Conservation (phyloP, 2,329 filamentous ascomycete species). For the Xylaria sp. region DNA sequence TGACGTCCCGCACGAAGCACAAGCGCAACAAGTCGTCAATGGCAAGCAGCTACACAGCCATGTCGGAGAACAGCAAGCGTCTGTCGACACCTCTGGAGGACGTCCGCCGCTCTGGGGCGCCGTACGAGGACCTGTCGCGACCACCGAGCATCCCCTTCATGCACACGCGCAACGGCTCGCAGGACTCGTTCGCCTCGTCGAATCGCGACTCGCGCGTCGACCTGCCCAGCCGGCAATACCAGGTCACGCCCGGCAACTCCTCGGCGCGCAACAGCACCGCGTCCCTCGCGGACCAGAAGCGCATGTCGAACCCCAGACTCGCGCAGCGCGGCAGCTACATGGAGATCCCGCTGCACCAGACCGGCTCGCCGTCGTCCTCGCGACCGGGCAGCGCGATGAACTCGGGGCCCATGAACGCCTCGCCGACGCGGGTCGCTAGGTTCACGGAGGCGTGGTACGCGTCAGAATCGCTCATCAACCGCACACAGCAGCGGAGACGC, state of each 20-base stretch:
- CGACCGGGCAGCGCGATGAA: slow-evolving; percentile 40
- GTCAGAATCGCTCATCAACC: slow-evolving; percentile 64
- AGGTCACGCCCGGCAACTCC: slow-evolving; percentile 54
- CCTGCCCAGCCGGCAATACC: slow-evolving; percentile 67
- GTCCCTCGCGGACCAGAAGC: slow-evolving; percentile 60
- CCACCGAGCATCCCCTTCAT: slow-evolving; percentile 78
- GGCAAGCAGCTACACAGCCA: slow-evolving; percentile 57
- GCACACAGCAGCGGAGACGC: slow-evolving; percentile 65
- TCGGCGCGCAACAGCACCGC: slow-evolving; percentile 55
- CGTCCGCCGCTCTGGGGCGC: slow-evolving; percentile 56
- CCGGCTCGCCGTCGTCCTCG: slow-evolving; percentile 41
- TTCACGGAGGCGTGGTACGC: slow-evolving; percentile 68
- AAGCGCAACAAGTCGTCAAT: slow-evolving; percentile 77
- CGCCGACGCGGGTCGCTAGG: slow-evolving; percentile 55
- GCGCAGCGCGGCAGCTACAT: slow-evolving; percentile 60
- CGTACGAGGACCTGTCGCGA: slow-evolving; percentile 59
- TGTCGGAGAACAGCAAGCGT: slow-evolving; percentile 68
- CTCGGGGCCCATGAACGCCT: slow-evolving; percentile 45
- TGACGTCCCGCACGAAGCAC: slow-evolving; percentile 77
- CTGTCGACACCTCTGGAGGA: slow-evolving; percentile 59
- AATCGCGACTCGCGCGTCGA: slow-evolving; percentile 65
- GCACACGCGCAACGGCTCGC: slow-evolving; percentile 76
- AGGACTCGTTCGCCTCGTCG: slow-evolving; percentile 64
- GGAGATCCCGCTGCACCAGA: slow-evolving; percentile 61
- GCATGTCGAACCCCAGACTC: slow-evolving; percentile 55